A percentile compares a stretch with the other conserved stretches of the same genome.
These are phyloP conservation scores for Aphanomyces invadans DNA, from an alignment of 352 stramenopile genomes.

Conservation along the genomic window DNA sequence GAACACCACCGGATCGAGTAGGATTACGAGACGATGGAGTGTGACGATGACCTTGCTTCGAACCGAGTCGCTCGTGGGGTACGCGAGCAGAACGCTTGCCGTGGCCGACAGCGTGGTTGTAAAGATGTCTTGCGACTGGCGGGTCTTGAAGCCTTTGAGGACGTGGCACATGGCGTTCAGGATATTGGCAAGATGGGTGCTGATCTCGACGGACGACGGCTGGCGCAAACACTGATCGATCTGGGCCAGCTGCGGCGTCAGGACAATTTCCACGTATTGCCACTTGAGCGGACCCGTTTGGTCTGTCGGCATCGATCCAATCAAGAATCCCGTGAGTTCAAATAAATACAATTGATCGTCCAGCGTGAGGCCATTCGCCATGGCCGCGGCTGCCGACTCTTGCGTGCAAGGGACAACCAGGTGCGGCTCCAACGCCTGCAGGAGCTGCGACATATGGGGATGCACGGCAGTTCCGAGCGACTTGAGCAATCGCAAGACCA, in stretches of 20 bases:
- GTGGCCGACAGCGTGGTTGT: constrained; percentile 57
- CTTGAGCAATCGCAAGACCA: constrained; percentile 77
- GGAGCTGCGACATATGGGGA: constrained; percentile 67
- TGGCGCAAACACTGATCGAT: constrained; percentile 33
- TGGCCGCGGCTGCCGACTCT: constrained; percentile 29
- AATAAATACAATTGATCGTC: constrained; percentile 83
- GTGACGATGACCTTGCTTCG: constrained; percentile 77
- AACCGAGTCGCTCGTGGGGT: constrained; percentile 36
- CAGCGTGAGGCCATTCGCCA: constrained; percentile 40
- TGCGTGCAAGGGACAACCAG: constrained; percentile 45
- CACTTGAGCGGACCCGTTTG: constrained; percentile 49
- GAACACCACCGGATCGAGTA: constrained; percentile 39
- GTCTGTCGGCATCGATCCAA: constrained; percentile 42
- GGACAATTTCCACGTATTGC: constrained; percentile 61
- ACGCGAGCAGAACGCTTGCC: constrained; percentile 46
- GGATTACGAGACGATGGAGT: constrained; percentile 63
- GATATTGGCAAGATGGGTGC: constrained; percentile 38
- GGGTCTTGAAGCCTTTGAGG: constrained; percentile 73
- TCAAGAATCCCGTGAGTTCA: constrained; percentile 74
- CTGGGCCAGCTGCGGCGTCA: constrained; percentile 60
- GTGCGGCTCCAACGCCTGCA: constrained; percentile 54
- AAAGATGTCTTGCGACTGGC: constrained; percentile 69
- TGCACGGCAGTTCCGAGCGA: constrained; percentile 52
- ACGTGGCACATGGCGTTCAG: constrained; percentile 77
- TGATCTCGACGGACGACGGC: constrained; percentile 33